Evolutionary conservation across 169 alveolate genomes (phyloP).

Genomic region (Plasmodium adleri): DNA sequence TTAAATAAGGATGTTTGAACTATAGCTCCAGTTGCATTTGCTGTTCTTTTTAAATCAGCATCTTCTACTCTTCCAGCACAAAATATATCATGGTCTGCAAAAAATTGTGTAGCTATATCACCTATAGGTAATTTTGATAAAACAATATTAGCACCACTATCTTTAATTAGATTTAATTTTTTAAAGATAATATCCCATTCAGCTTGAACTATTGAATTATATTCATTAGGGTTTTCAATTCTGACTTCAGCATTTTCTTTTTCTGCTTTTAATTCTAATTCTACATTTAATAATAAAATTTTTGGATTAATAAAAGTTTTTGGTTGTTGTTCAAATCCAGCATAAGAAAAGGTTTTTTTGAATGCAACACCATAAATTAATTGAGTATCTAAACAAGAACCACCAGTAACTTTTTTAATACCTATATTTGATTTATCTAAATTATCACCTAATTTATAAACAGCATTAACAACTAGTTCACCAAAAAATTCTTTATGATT

Average conservation of each 20-base stretch:
- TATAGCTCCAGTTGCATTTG: conserved; percentile 97
- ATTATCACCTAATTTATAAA: conserved; percentile 92
- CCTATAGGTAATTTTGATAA: conserved; percentile 98
- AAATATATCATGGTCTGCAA: conserved; percentile 96
- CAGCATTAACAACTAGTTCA: conserved; percentile 97
- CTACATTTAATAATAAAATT: conserved; percentile 95
- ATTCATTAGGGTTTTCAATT: conserved; percentile 93
- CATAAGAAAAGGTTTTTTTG: conserved; percentile 98
- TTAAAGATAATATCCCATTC: conserved; percentile 98
- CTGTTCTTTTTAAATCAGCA: conserved; percentile 95
- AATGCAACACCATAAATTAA: conserved; percentile 98
- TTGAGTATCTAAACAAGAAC: conserved; percentile 93
- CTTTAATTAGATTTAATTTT: conserved; percentile 93
- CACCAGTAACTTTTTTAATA: conserved; percentile 98
- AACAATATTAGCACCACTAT: conserved; percentile 95
- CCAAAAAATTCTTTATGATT: conserved; percentile 95
- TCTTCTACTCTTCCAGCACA: conserved; percentile 99
- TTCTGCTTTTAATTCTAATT: conserved; percentile 98
- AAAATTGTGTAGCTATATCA: conserved; percentile 99
- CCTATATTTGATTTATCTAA: conserved; percentile 96
- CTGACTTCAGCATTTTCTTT: conserved; percentile 99
- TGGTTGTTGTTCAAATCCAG: conserved; percentile 99
- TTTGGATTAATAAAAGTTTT: conserved; percentile 95
- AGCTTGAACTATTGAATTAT: conserved; percentile 97
- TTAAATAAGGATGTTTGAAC: conserved; percentile 96